These are phyloP conservation scores for Excoecaria cochinchinensis DNA, from an alignment of 345 rosid species.

Conservation along the genomic window DNA sequence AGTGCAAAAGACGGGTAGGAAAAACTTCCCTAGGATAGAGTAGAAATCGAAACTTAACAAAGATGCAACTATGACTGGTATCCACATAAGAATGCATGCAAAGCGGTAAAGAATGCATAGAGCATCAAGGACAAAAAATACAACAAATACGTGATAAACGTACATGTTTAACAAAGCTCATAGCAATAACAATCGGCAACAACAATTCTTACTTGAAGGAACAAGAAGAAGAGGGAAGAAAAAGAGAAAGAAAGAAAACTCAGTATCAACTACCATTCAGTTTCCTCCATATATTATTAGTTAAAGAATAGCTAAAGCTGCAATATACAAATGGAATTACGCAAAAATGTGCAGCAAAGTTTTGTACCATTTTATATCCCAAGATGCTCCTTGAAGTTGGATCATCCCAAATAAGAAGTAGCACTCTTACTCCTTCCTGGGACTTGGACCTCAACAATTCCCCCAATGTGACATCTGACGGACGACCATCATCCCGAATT, in stretches of 20 bases:
- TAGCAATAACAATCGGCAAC: not conserved
- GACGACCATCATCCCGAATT: constrained; percentile 54
- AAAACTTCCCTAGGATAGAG: not conserved
- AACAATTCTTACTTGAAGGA: too few relatives aligned
- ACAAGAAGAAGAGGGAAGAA: too few relatives aligned
- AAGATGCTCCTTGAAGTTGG: constrained; percentile 90
- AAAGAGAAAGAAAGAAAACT: too few relatives aligned
- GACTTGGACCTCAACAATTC: constrained; percentile 83
- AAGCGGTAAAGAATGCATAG: too few relatives aligned
- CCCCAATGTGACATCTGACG: constrained; percentile 57
- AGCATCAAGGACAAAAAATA: too few relatives aligned
- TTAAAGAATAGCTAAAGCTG: not conserved
- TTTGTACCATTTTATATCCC: constrained; percentile 79
- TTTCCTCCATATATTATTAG: not conserved
- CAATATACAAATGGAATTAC: not conserved
- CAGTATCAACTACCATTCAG: not conserved
- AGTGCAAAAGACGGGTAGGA: not conserved
- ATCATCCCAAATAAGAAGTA: constrained; percentile 96
- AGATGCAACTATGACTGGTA: too few relatives aligned
- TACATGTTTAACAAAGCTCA: too few relatives aligned
- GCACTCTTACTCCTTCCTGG: constrained; percentile 92
- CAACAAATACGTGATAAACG: too few relatives aligned
- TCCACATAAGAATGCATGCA: too few relatives aligned
- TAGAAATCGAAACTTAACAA: too few relatives aligned
- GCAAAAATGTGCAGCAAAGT: constrained; percentile 1